Percentiles rank a stretch among this genome's conserved stretches.
These are phyloP conservation scores for Elsinoe batatas DNA, from an alignment of 2,329 filamentous ascomycete genomes.

Conservation along the genomic window DNA sequence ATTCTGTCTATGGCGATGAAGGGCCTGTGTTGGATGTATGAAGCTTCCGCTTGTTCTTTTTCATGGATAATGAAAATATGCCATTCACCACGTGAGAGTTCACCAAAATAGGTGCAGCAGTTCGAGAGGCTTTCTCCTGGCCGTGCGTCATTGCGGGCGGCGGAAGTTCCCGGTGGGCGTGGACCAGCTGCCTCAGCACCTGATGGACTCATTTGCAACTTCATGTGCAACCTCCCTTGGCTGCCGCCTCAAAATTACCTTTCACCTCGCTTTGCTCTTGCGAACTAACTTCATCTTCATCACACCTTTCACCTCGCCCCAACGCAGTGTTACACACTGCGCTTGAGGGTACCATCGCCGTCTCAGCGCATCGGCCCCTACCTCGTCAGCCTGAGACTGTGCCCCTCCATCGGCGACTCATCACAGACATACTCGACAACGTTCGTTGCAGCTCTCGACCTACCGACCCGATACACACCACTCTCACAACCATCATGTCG, in stretches of 20 bases:
- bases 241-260: neutral
- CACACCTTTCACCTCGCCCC: neutral
- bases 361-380: neutral
- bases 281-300: neutral
- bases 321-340: neutral
- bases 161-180: neutral
- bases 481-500: conserved; percentile 20
- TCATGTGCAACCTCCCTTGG: neutral
- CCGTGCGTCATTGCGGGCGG: conserved; percentile 5
- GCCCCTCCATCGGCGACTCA: neutral
- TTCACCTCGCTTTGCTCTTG: neutral
- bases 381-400: conserved; percentile 1
- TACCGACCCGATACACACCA: neutral
- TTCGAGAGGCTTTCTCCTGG: neutral
- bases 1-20: conserved; percentile 50
- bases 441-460: neutral
- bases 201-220: neutral
- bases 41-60: neutral
- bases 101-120: neutral
- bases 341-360: neutral
- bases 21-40: conserved; percentile 39
- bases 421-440: neutral
- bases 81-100: conserved; percentile 3
- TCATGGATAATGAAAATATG: neutral
- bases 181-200: conserved; percentile 8